phyloP scores from a whole-genome alignment of 345 rosid species.

The Mangifera indica region DNA sequence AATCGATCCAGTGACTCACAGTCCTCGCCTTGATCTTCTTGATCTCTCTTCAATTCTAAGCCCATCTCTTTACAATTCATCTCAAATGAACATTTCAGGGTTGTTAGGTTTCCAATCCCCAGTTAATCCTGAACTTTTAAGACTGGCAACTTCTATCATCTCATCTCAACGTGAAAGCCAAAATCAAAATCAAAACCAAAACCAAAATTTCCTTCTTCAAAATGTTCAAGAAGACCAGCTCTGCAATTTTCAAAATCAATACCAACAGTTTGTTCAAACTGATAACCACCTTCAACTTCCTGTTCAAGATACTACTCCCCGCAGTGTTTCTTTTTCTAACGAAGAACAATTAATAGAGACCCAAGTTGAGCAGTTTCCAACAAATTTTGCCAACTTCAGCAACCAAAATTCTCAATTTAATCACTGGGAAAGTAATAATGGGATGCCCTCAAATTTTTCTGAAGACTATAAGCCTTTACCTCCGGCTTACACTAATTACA shows the following conservation, averaged over 20 bases:
- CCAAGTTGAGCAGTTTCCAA: constrained; percentile 20
- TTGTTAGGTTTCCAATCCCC: constrained; percentile 41
- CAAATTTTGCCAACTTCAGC: constrained; percentile 17
- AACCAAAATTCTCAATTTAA: constrained; percentile 16
- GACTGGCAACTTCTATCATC: constrained; percentile 41
- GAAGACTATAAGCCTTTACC: constrained; percentile 33
- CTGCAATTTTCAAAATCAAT: constrained; percentile 24
- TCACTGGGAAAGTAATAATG: constrained; percentile 35
- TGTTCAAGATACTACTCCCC: constrained; percentile 32
- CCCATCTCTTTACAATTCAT: constrained; percentile 45
- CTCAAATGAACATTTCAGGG: constrained; percentile 50
- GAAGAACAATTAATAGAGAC: constrained; percentile 32
- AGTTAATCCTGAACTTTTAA: constrained; percentile 41
- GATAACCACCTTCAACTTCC: constrained; percentile 30
- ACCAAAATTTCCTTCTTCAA: constrained; percentile 20
- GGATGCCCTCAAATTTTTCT: constrained; percentile 30
- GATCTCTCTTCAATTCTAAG: constrained; percentile 59
- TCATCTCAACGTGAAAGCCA: constrained; percentile 30
- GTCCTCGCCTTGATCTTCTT: constrained; percentile 69
- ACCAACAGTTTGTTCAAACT: constrained; percentile 25
- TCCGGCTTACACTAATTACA: constrained; percentile 7
- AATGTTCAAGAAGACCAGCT: constrained; percentile 37
- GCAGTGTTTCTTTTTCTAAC: constrained; percentile 27
- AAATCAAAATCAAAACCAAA: constrained; percentile 26
- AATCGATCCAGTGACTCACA: constrained; percentile 81